Percentiles rank a stretch among this genome's conserved stretches.
Evolutionary conservation across 2,329 filamentous ascomycete species (phyloP).

Genomic region (Sporothrix brunneoviolacea): DNA sequence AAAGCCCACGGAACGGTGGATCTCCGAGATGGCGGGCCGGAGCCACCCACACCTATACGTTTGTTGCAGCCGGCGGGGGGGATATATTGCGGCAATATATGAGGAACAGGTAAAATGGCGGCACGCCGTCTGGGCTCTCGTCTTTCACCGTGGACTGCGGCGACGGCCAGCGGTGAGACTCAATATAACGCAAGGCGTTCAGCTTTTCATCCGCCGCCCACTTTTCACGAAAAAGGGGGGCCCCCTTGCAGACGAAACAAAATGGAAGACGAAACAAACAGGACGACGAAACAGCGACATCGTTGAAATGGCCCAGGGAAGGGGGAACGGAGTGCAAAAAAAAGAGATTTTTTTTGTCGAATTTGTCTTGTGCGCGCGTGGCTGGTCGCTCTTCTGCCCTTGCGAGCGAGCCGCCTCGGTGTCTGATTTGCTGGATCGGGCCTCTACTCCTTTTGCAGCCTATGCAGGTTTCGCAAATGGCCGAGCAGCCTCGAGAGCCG

Average conservation of each 20-base stretch:
- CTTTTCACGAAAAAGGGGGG: neutral
- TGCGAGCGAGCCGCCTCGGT: neutral
- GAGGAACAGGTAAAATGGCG: neutral
- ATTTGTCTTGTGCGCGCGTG: neutral
- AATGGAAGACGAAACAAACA: neutral
- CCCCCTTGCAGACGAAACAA: neutral
- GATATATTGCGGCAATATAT: neutral
- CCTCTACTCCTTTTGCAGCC: neutral
- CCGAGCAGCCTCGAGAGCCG: constrained; percentile 13
- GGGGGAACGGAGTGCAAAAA: too few relatives aligned
- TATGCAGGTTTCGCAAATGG: constrained; percentile 14
- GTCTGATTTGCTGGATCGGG: constrained; percentile 7
- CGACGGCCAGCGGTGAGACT: neutral
- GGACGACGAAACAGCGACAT: neutral
- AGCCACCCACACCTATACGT: neutral
- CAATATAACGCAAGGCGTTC: neutral
- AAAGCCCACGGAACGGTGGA: constrained; percentile 2
- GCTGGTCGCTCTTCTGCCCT: neutral
- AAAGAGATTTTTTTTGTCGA: too few relatives aligned
- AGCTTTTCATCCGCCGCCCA: neutral
- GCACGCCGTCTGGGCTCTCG: neutral
- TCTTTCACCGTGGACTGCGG: neutral
- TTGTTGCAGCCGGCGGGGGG: neutral
- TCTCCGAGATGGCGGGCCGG: constrained; percentile 7
- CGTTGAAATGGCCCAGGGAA: too few relatives aligned